These are phyloP conservation scores for Meyerozyma sp. DNA, from an alignment of 1,139 yeast genomes.

Conservation along the genomic window DNA sequence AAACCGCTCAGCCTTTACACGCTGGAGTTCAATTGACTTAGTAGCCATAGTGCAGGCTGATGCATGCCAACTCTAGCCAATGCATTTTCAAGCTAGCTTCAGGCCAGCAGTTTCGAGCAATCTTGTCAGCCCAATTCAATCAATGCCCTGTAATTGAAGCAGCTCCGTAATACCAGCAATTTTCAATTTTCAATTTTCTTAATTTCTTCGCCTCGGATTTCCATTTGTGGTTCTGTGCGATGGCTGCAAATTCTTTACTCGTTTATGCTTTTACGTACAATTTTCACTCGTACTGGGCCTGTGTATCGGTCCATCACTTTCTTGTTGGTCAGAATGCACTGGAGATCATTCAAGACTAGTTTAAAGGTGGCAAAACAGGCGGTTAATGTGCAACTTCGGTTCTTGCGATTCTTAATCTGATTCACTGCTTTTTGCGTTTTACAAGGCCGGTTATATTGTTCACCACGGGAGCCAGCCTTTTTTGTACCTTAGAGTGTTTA, in stretches of 20 bases:
- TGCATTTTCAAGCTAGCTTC: too few relatives aligned
- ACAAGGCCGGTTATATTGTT: conserved; percentile 23
- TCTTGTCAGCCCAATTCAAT: too few relatives aligned
- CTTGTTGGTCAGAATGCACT: not conserved
- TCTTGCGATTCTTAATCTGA: not conserved
- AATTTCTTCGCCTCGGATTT: not conserved
- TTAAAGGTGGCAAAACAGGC: not conserved
- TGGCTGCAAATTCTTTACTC: not conserved
- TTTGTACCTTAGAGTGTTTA: not conserved
- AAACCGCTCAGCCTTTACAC: too few relatives aligned
- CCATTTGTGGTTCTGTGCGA: not conserved
- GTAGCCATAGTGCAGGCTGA: too few relatives aligned
- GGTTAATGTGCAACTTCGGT: not conserved
- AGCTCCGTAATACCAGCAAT: too few relatives aligned
- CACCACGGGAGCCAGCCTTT: conserved; percentile 6
- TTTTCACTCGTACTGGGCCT: not conserved
- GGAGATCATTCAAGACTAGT: not conserved
- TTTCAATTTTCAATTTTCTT: too few relatives aligned
- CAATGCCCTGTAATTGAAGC: too few relatives aligned
- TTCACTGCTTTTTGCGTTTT: conserved; percentile 17
- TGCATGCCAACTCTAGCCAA: too few relatives aligned
- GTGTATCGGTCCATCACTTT: not conserved
- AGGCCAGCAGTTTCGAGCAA: too few relatives aligned
- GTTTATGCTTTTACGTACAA: not conserved
- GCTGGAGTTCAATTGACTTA: too few relatives aligned